A percentile compares a stretch with the other conserved stretches of the same genome.
Evolutionary conservation across 495 filamentous ascomycete species (phyloP).

Genomic region (Podospora appendiculata): DNA sequence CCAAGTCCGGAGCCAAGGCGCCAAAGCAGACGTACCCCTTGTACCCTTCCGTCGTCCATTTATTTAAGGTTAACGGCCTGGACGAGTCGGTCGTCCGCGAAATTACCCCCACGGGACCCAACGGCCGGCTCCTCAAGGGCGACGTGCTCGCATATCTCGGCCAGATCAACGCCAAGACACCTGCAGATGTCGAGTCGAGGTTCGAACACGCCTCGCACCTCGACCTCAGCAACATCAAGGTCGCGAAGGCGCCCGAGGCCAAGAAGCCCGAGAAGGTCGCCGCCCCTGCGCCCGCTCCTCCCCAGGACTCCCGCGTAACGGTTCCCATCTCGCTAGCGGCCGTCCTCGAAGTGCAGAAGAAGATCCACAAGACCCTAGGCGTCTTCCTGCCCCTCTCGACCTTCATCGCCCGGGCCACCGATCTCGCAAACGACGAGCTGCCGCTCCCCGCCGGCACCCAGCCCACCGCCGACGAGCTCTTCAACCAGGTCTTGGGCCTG

Average conservation of each 20-base stretch:
- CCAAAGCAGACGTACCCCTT: constrained; percentile 70
- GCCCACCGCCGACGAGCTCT: constrained; percentile 72
- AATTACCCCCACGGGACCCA: constrained; percentile 82
- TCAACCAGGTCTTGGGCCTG: constrained; percentile 77
- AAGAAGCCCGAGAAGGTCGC: constrained; percentile 39
- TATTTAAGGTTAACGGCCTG: constrained; percentile 71
- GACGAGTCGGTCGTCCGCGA: constrained; percentile 62
- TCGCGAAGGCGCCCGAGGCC: constrained; percentile 52
- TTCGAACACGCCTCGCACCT: constrained; percentile 73
- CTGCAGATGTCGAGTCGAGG: constrained; percentile 57
- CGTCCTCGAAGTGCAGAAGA: constrained; percentile 71
- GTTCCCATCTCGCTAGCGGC: constrained; percentile 69
- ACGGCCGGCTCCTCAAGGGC: constrained; percentile 86
- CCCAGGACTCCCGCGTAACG: constrained; percentile 47
- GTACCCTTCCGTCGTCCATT: constrained; percentile 75
- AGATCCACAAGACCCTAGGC: constrained; percentile 65
- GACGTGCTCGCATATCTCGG: constrained; percentile 91
- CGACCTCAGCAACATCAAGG: constrained; percentile 91
- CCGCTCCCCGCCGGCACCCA: constrained; percentile 54
- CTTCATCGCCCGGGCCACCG: constrained; percentile 75
- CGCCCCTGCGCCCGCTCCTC: constrained; percentile 31
- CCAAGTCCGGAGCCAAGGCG: constrained; percentile 32
- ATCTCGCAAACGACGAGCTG: constrained; percentile 78
- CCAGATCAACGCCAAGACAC: constrained; percentile 57
- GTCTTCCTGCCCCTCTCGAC: constrained; percentile 76